Evolutionary conservation across 2,329 filamentous ascomycete species (phyloP), one percentile per base, ranked within the genome.

Genomic region (Scedosporium minutisporum): DNA sequence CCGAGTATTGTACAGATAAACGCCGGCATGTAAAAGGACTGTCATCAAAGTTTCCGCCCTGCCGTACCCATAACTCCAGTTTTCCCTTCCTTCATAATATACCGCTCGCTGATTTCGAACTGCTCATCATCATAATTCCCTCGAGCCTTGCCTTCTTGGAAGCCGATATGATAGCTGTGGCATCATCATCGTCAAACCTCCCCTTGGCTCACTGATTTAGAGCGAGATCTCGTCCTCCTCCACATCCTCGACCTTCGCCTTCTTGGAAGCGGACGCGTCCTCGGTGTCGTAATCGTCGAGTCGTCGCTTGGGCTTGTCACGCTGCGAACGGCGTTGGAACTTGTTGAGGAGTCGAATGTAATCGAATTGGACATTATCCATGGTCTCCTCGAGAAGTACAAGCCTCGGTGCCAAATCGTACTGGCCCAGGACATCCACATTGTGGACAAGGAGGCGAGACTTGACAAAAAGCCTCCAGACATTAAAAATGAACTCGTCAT

Each of bases 391-490:
- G 3, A 96, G 77, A 77, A 88, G 91, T 63, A 89, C 82, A 6
- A 89, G 83, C 42, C 89, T 82, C 72, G 93, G 89, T 0, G 76
- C 72, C 4, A 78, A 77, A 62, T 91, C 88, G 48, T 93, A 75
- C 72, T 93, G 87, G 44, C 83, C 82, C 12, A 96, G 78, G 2
- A 83, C 75, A 67, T 93, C 87, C 64, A 81, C 82, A 69, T 95
- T 93, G 68, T 91, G 88, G 57, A 83, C 81, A 71, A 90, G 92
- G 3, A 96, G 77, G 42, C 91, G 80, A 68, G 90, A 83, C 76
- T 95, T 95, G n/a, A 88, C 84, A 51, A 90, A 78, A 23, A 93
- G 73, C 27, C 87, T 79, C 89, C 89, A 96, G 53, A 91, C 4
- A 25, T 41, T 74, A 77, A 4, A 63, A 60, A 6, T 25, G 46